A percentile compares a stretch with the other conserved stretches of the same genome.
These are phyloP conservation scores for button mushroom (Agaricus bisporus) DNA, from an alignment of 768 basidiomycete genomes.

Conservation along the genomic window DNA sequence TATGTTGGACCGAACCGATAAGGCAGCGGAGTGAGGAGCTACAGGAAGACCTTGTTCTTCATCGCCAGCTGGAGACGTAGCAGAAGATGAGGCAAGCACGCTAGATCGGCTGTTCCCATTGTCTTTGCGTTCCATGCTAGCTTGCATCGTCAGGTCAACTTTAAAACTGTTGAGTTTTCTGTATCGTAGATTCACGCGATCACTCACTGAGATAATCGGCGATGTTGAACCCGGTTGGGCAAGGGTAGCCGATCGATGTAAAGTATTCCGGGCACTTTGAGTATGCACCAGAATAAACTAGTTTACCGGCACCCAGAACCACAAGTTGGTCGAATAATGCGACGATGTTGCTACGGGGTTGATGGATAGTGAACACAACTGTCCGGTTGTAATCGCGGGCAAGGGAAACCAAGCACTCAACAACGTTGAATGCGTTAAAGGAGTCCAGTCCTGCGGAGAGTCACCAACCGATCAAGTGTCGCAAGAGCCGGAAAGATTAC, in stretches of 20 bases:
- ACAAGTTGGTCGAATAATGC: constrained; percentile 91
- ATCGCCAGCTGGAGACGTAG: constrained; percentile 44
- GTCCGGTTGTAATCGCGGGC: constrained; percentile 90
- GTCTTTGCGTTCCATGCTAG: constrained; percentile 31
- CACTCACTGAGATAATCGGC: constrained; percentile 90
- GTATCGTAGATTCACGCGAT: not conserved
- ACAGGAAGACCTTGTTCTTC: constrained; percentile 60
- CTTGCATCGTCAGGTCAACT: constrained; percentile 74
- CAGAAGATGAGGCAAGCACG: constrained; percentile 28
- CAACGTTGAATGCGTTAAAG: constrained; percentile 92
- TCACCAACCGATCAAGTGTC: not conserved
- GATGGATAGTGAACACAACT: constrained; percentile 96
- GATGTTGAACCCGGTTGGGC: constrained; percentile 93
- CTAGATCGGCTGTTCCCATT: constrained; percentile 31
- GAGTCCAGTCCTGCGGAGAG: constrained; percentile 71
- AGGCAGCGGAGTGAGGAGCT: constrained; percentile 21
- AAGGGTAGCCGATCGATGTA: constrained; percentile 67
- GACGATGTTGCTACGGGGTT: constrained; percentile 96
- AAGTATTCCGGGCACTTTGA: constrained; percentile 78
- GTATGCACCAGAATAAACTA: constrained; percentile 81
- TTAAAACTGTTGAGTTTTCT: not conserved
- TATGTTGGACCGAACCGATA: constrained; percentile 34
- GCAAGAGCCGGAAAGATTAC: constrained; percentile 17
- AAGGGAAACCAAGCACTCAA: constrained; percentile 81
- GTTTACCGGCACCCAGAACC: constrained; percentile 75